Conservation (phyloP, 108 stramenopile genomes). For the Cyclotella atomus region DNA sequence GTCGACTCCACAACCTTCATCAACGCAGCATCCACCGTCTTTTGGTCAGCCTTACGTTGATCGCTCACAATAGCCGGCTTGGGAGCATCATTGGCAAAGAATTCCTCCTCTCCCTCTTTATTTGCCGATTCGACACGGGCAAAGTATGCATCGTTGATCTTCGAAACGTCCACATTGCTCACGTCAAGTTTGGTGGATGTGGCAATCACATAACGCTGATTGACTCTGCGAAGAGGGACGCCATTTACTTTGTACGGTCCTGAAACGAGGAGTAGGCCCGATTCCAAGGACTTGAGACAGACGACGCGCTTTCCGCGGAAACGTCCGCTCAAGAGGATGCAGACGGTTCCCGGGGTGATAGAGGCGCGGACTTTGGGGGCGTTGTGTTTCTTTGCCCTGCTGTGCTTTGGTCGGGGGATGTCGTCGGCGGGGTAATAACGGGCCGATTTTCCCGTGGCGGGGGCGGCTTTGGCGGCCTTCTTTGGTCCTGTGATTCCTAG, state of each 20-base stretch:
- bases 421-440: constrained; percentile 97
- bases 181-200: constrained; percentile 97
- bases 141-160: constrained; percentile 93
- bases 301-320: constrained; percentile 99
- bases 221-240: constrained; percentile 97
- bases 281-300: constrained; percentile 95
- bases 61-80: constrained; percentile 89
- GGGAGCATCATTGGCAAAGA: constrained; percentile 88
- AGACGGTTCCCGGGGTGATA: constrained; percentile 97
- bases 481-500: constrained; percentile 59
- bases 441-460: constrained; percentile 53
- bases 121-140: constrained; percentile 65
- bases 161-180: constrained; percentile 82
- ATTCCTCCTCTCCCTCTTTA: constrained; percentile 83
- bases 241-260: constrained; percentile 99
- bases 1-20: constrained; percentile 74
- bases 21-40: constrained; percentile 91
- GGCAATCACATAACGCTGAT: constrained; percentile 99
- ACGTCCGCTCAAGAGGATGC: constrained; percentile 98
- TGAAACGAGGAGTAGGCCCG: constrained; percentile 96
- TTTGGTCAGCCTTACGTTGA: constrained; percentile 94
- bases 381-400: constrained; percentile 76
- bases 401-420: constrained; percentile 66
- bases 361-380: constrained; percentile 93
- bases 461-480: constrained; percentile 57